These are phyloP conservation scores for Globisporangium parvum DNA, from an alignment of 352 stramenopile species.

Conservation along the genomic window DNA sequence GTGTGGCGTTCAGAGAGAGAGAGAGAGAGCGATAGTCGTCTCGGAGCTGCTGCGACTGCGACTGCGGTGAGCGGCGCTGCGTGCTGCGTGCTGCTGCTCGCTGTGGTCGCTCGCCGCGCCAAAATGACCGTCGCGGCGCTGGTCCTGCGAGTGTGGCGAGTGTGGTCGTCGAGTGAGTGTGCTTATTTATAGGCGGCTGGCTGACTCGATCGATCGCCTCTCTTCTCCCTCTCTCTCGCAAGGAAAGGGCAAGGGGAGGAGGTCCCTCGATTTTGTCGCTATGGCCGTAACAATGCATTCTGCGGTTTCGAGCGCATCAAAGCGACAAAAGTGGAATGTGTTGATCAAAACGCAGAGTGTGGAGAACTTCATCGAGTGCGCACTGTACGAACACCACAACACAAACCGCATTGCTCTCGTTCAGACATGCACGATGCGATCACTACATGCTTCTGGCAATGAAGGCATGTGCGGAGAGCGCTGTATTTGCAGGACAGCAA, in stretches of 20 bases:
- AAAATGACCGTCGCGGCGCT: neutral
- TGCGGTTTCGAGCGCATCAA: no score
- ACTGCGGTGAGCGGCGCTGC: neutral
- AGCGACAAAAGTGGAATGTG: no score
- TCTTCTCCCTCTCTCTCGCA: neutral
- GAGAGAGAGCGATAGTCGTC: neutral
- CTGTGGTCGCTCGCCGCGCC: neutral
- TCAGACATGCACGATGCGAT: no score
- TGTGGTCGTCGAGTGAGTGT: no score
- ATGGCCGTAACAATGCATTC: neutral
- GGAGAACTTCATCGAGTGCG: no score
- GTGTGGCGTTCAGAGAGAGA: neutral
- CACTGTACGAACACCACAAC: no score
- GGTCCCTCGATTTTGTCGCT: neutral
- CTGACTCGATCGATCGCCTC: conserved; percentile 1
- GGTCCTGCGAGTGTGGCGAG: neutral
- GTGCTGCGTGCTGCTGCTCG: neutral
- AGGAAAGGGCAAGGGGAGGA: neutral
- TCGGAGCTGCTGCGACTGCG: no score
- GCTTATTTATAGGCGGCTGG: neutral
- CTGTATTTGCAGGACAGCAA: no score
- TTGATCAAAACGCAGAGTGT: no score
- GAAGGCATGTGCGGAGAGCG: no score
- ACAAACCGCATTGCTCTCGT: no score
- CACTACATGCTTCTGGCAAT: no score